Evolutionary conservation across 176 grass and related monocot species (phyloP), one percentile per base, ranked within the genome.

Genomic region (Oryza nivara): DNA sequence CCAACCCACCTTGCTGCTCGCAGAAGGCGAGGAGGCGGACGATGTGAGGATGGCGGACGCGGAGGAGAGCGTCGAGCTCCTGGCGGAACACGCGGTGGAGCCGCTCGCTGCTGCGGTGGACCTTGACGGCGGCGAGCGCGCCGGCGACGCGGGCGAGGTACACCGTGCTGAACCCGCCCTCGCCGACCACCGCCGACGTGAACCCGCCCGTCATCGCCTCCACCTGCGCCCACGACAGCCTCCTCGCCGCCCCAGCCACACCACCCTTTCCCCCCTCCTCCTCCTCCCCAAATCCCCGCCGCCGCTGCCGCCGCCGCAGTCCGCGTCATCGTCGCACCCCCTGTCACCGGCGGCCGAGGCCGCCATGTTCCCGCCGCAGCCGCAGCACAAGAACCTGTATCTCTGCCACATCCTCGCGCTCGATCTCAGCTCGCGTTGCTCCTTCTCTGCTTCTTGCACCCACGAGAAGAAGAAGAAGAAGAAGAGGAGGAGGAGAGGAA

Each of bases 141-240:
- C 89, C 83, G 40, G 83, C 83, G 78, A 96, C 72, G 56, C 93
- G 66, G 2, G 90, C 97, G 19, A 99, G 93, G 80, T 99, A 99
- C 2, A 99, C 97, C 45, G 88, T 99, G 84, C 97, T 99, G 78
- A 94, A 96, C 6, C 97, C 97, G 2, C 97, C 97, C 87, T 99
- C 91, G 40, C 97, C 97, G 6, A 99, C 83, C 15, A 96, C 91
- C 3, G 86, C 88, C 4, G 91, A 88, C 61, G 89, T 87, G 81
- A 99, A 96, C 14, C 84, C 65, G 10, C 47, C 86, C 6, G 93
- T 99, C 56, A 95, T 87, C 22, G 83, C 76, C 86, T 94, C 93
- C 32, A 99, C 87, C 82, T 99, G 91, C 60, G 82, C 58, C 91
- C 88, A 89, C 52, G 78, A 82, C 43, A 99, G 91, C 20, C 75